Evolutionary conservation across 768 basidiomycete genomes (phyloP).

Genomic region (Amanita inopinata): DNA sequence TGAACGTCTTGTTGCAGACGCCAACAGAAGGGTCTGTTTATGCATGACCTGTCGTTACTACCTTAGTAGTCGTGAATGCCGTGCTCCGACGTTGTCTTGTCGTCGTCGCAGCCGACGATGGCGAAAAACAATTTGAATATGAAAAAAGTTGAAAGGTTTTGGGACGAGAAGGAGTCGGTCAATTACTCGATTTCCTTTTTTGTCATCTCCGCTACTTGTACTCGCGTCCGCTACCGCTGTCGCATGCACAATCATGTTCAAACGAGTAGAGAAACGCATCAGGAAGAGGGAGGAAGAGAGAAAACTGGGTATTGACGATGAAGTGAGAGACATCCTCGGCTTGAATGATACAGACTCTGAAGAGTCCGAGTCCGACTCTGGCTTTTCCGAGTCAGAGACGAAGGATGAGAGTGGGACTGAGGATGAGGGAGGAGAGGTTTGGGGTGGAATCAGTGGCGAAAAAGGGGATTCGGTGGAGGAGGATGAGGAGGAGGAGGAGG

Average conservation of each 20-base stretch:
- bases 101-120: too few species aligned
- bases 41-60: conserved; percentile 3
- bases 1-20: background rate
- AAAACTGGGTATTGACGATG: conserved; percentile 52
- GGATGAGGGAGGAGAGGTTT: conserved; percentile 20
- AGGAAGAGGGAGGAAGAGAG: conserved; percentile 55
- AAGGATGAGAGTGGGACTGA: conserved; percentile 13
- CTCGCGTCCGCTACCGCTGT: too few species aligned
- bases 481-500: conserved; percentile 15
- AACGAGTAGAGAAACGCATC: conserved; percentile 62
- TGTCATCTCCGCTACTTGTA: too few species aligned
- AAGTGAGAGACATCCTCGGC: conserved; percentile 54
- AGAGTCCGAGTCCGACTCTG: conserved; percentile 51
- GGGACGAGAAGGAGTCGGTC: too few species aligned
- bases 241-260: too few species aligned
- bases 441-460: conserved; percentile 15
- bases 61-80: too few species aligned
- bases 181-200: too few species aligned
- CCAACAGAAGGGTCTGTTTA: background rate
- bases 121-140: too few species aligned
- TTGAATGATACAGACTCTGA: conserved; percentile 71
- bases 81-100: too few species aligned
- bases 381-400: conserved; percentile 16
- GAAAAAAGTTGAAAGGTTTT: too few species aligned
- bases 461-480: conserved; percentile 13